These are phyloP conservation scores for Botrytis deweyae DNA, from an alignment of 2,329 filamentous ascomycete genomes.

Conservation along the genomic window DNA sequence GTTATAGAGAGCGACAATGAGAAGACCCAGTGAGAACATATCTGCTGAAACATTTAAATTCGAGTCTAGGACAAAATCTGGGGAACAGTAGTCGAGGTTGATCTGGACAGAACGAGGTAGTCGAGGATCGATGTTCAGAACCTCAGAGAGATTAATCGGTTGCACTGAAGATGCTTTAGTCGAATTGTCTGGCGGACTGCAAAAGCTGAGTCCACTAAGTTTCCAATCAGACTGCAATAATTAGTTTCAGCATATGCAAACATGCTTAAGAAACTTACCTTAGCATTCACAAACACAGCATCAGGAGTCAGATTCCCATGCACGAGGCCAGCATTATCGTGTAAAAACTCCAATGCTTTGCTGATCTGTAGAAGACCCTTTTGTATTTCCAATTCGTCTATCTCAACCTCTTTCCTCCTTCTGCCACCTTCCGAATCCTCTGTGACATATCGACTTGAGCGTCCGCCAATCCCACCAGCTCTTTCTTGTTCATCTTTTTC, in stretches of 20 bases:
- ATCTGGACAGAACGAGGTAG: constrained; percentile 82
- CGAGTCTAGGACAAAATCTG: constrained; percentile 90
- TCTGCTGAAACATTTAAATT: constrained; percentile 82
- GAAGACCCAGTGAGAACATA: constrained; percentile 87
- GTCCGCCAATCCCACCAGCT: constrained; percentile 63
- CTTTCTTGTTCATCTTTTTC: constrained; percentile 89
- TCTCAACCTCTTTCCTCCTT: constrained; percentile 78
- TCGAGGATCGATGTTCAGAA: constrained; percentile 79
- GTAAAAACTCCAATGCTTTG: constrained; percentile 91
- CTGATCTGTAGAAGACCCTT: constrained; percentile 91
- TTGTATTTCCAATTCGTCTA: constrained; percentile 96
- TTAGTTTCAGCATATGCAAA: constrained; percentile 32
- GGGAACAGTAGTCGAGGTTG: constrained; percentile 89
- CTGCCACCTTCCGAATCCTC: constrained; percentile 74
- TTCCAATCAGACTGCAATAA: constrained; percentile 86
- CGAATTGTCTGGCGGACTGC: constrained; percentile 74
- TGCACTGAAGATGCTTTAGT: constrained; percentile 72
- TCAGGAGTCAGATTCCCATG: constrained; percentile 95
- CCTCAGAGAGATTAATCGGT: constrained; percentile 79
- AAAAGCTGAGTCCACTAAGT: constrained; percentile 90
- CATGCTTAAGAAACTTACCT: constrained; percentile 53
- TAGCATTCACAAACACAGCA: constrained; percentile 89
- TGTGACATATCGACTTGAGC: constrained; percentile 75
- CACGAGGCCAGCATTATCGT: constrained; percentile 90
- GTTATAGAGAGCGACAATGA: constrained; percentile 90